Base-by-base conservation (phyloP, 2,329 filamentous ascomycete species). In the Pseudocercospora fijiensis region DNA sequence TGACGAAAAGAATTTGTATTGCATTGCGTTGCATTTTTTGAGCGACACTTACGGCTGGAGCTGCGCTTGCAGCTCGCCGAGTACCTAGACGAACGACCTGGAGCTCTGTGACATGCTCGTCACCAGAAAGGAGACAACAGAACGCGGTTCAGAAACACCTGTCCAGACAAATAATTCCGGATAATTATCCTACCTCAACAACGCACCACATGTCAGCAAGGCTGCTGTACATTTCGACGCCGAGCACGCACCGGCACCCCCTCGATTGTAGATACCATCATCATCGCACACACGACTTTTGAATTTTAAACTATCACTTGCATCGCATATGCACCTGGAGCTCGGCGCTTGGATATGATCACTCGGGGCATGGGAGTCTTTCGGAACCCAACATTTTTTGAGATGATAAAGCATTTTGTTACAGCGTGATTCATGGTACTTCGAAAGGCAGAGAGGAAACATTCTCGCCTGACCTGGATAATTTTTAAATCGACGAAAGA, bases 361-460 rank as follows among this genome's bases (percentile, higher is more conserved):
- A 45, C 20, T 24, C 13, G 55, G 55, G 37, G 28, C 28, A 57
- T 57, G 20, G 55, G 33, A 45, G 20, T n/a, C 22, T 13, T 41
- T 16, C 6, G 20, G 55, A 57, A n/a, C 24, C 27, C 11, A 24
- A 8, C 30, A 57, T 43, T 18, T 57, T 24, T 1, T 13, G 37
- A 41, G 37, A n/a, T 13, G 16, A 41, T 43, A 30, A 28, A 61
- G 60, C 60, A 61, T 61, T 57, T 45, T 57, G n/a, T 41, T 2
- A 41, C 26, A 61, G 60, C 51, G 58, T 20, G 58, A 30, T 49
- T 55, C 45, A 51, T 60, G 51, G 59, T 52, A 61, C 16, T 53
- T 51, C 13, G 33, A 43, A 52, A 18, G 58, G 47, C 33, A 22
- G 60, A 41, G 52, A 26, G 18, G n/a, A n/a, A n/a, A n/a, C n/a